Evolutionary conservation across 2,329 filamentous ascomycete genomes (phyloP), one percentile per base, ranked within the genome.

Genomic region (Trematosphaeria pertusa): DNA sequence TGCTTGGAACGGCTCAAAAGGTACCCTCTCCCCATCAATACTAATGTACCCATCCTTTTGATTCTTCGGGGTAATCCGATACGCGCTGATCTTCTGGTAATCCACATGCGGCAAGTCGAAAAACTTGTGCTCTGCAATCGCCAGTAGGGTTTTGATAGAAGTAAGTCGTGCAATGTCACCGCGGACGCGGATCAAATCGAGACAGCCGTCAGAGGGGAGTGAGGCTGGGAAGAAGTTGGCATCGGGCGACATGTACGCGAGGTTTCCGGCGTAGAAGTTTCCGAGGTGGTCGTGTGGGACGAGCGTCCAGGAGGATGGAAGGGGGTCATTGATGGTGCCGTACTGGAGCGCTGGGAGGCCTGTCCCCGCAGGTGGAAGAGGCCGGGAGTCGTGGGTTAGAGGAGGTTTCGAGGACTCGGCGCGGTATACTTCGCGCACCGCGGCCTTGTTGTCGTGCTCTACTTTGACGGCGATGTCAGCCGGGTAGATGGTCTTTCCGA

Each of bases 231-330:
- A 99, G 76, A 97, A 96, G 64, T 91, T 91, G 48, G 87, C 81
- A 55, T 93, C 87, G 10, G 90, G 81, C 0, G 92, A 87, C 90
- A 99, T 93, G 72, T 88, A 95, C 18, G 88, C 85, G 87, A 97
- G 95, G 69, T 97, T 99, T 52, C 94, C 94, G 22, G 87, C 89
- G 73, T 95, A 97, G 70, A 99, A 96, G 64, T 90, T 97, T 36
- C 91, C 91, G 44, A 99, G 77, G 21, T 87, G 89, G 52, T 94
- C 85, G 53, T 88, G 82, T 0, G 88, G 83, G 3, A 88, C 75
- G 15, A 87, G 75, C 50, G 88, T 80, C 91, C 94, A 99, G 35
- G 83, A 87, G 2, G 82, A 75, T 0, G 91, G 92, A 0, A 97
- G 69, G 12, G 87, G 79, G 58, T 95, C 90, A 40, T 84, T 83